phyloP scores from a whole-genome alignment of 2,329 filamentous ascomycete genomes.

The Colletotrichum truncatum region DNA sequence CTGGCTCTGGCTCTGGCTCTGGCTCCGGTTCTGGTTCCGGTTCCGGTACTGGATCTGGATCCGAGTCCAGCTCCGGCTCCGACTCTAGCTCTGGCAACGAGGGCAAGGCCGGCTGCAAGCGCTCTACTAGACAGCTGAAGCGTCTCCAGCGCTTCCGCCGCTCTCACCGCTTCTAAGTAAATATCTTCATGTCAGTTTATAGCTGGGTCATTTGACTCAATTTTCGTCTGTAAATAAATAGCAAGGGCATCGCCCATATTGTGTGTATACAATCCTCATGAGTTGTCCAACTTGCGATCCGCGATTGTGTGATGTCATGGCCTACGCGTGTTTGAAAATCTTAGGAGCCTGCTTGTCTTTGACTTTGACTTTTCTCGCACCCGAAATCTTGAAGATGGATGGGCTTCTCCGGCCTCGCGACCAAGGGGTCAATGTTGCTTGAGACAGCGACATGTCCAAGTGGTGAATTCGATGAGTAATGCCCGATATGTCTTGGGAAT shows the following conservation, averaged over 20 bases:
- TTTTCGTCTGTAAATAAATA: constrained; percentile 5
- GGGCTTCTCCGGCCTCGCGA: too few relatives aligned
- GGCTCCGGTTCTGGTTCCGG: constrained; percentile 40
- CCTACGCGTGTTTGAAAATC: background rate
- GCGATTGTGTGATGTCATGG: background rate
- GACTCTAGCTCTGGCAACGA: background rate
- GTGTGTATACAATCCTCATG: background rate
- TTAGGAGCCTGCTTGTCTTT: too few relatives aligned
- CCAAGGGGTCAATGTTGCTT: too few relatives aligned
- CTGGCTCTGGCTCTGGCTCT: constrained; percentile 25
- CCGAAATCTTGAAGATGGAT: too few relatives aligned
- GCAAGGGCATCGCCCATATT: background rate
- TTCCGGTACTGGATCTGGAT: constrained; percentile 8
- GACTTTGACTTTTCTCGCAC: too few relatives aligned
- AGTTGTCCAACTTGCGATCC: background rate
- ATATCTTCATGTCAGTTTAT: constrained; percentile 6
- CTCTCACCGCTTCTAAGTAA: background rate
- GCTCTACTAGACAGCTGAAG: constrained; percentile 53
- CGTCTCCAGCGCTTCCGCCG: constrained; percentile 42
- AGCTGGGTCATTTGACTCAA: background rate
- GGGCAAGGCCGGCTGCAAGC: constrained; percentile 12
- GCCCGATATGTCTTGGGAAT: too few relatives aligned
- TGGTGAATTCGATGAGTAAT: too few relatives aligned
- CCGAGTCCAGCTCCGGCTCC: background rate
- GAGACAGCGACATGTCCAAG: too few relatives aligned